These are phyloP conservation scores for Iris macrosiphon DNA, from an alignment of 106 monocot species.

Conservation along the genomic window DNA sequence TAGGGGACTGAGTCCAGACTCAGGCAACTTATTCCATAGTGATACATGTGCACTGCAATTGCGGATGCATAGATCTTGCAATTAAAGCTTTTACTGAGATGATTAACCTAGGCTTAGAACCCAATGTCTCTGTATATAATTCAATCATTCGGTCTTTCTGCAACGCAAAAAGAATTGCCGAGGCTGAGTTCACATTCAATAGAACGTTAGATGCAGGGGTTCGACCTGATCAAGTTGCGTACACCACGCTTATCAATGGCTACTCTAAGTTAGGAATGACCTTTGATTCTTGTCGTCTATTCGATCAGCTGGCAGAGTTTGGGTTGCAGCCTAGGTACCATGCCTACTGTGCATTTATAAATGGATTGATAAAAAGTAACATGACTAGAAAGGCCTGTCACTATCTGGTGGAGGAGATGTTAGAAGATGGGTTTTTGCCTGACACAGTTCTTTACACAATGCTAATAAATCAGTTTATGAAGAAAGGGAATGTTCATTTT, in stretches of 20 bases:
- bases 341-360: constrained; percentile 17
- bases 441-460: constrained; percentile 14
- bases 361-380: constrained; percentile 12
- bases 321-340: constrained; percentile 10
- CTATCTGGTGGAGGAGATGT: constrained; percentile 10
- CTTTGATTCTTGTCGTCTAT: constrained; percentile 3
- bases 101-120: constrained; percentile 23
- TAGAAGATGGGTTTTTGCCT: constrained; percentile 13
- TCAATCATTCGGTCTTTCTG: constrained; percentile 14
- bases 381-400: constrained; percentile 5
- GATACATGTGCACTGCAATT: constrained; percentile 25
- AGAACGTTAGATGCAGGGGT: constrained; percentile 8
- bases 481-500: constrained; percentile 27
- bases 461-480: constrained; percentile 20
- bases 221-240: constrained; percentile 11
- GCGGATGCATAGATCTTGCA: constrained; percentile 22
- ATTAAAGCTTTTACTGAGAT: constrained; percentile 23
- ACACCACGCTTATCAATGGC: constrained; percentile 12
- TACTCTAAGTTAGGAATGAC: constrained; percentile 4
- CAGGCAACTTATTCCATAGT: no score
- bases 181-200: constrained; percentile 8
- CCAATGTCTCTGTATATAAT: constrained; percentile 22
- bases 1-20: constrained; percentile 14
- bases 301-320: constrained; percentile 6
- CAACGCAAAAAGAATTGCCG: neutral